phyloP scores from a whole-genome alignment of 2,329 filamentous ascomycete genomes.

The Apiospora marii region DNA sequence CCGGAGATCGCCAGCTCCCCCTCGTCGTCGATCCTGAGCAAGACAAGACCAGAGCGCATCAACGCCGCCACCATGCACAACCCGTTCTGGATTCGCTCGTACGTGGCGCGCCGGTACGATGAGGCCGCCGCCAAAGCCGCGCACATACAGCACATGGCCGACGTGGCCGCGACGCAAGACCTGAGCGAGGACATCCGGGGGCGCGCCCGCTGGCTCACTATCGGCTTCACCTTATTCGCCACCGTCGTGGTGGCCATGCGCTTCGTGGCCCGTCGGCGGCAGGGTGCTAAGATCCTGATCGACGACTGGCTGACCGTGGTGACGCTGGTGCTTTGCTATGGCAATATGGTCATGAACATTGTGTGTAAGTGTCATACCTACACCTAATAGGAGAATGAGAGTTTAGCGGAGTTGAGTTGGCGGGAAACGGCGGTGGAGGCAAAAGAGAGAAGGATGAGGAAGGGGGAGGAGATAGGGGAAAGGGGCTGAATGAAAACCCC shows the following conservation, averaged over 20 bases:
- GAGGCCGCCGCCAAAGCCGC: constrained; percentile 14
- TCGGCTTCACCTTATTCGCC: constrained; percentile 24
- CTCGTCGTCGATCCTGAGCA: background rate
- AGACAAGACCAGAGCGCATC: background rate
- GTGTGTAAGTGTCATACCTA: constrained; percentile 5
- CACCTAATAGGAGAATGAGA: background rate
- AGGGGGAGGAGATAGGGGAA: background rate
- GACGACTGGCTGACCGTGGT: constrained; percentile 25
- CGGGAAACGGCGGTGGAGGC: no score
- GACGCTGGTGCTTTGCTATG: constrained; percentile 5
- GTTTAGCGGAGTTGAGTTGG: background rate
- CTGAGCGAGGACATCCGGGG: constrained; percentile 9
- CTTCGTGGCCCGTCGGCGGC: constrained; percentile 18
- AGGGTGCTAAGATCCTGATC: constrained; percentile 16
- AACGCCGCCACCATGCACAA: background rate
- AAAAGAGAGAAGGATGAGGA: background rate
- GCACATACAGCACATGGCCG: constrained; percentile 12
- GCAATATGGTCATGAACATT: constrained; percentile 20
- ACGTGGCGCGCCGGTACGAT: constrained; percentile 22
- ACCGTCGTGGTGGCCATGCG: constrained; percentile 22
- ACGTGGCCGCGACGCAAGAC: constrained; percentile 19
- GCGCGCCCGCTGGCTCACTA: background rate
- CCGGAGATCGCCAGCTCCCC: background rate
- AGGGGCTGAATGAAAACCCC: background rate
- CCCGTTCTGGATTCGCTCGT: constrained; percentile 18